Conservation (phyloP, 192 early-diverging fungal genomes). For the Umbelopsis sp. region DNA sequence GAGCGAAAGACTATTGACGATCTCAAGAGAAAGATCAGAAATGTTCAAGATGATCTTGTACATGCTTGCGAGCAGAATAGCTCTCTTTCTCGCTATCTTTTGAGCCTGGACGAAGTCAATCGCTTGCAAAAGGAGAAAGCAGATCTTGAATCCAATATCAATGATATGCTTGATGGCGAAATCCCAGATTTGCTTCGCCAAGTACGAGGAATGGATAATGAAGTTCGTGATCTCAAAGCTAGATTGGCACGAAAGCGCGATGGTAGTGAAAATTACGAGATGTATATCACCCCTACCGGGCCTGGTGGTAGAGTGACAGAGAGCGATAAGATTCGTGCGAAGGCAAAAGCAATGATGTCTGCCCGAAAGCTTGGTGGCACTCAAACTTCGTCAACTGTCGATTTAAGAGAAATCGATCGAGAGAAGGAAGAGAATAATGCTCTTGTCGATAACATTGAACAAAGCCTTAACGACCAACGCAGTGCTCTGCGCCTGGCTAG, state of each 20-base stretch:
- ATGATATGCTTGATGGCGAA: slow-evolving; percentile 37
- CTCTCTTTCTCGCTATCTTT: slow-evolving; percentile 13
- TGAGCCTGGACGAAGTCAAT: neutral
- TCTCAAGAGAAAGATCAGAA: slow-evolving; percentile 43
- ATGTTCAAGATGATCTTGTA: slow-evolving; percentile 43
- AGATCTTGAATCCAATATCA: slow-evolving; percentile 46
- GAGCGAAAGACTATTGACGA: slow-evolving; percentile 48
- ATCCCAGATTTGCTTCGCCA: slow-evolving; percentile 43
- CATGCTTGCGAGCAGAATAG: slow-evolving; percentile 9
- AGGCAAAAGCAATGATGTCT: slow-evolving; percentile 54
- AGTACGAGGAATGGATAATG: slow-evolving; percentile 49
- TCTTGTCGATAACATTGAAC: slow-evolving; percentile 16
- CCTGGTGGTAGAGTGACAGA: slow-evolving; percentile 56
- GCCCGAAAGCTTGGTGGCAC: slow-evolving; percentile 53
- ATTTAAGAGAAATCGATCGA: slow-evolving; percentile 20
- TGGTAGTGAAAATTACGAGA: slow-evolving; percentile 23
- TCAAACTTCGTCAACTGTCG: slow-evolving; percentile 33
- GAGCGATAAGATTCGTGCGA: slow-evolving; percentile 54
- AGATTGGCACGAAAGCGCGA: slow-evolving; percentile 44
- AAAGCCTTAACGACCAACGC: slow-evolving; percentile 17
- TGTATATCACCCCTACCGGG: slow-evolving; percentile 52
- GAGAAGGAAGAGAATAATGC: slow-evolving; percentile 35
- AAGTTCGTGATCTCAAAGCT: slow-evolving; percentile 37
- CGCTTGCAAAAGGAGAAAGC: slow-evolving; percentile 1
- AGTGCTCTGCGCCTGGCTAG: slow-evolving; percentile 32